These are phyloP conservation scores for Neonothopanus nambi DNA, from an alignment of 1,284 basidiomycete genomes.

Conservation along the genomic window DNA sequence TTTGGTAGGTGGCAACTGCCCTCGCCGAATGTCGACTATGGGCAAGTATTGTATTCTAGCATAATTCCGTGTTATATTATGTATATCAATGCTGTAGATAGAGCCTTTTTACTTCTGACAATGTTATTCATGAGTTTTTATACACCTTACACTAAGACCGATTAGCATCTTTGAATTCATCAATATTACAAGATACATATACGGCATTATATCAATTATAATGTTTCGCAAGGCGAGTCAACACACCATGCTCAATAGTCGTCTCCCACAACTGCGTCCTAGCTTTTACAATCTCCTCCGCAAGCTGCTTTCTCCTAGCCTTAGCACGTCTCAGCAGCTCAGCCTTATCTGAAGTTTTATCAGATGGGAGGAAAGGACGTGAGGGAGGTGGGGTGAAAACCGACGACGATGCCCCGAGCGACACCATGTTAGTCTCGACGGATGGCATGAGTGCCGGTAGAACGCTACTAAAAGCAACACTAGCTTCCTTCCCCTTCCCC, in stretches of 20 bases:
- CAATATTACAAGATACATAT: too few species aligned
- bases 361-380: constrained; percentile 1
- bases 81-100: too few species aligned
- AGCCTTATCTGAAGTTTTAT: constrained; percentile 27
- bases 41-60: too few species aligned
- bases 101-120: too few species aligned
- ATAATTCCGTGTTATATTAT: too few species aligned
- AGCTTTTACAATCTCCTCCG: constrained; percentile 56
- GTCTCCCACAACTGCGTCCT: constrained; percentile 73
- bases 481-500: constrained; percentile 28
- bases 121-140: too few species aligned
- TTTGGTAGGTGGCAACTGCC: too few species aligned
- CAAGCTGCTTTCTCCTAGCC: constrained; percentile 51
- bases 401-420: constrained; percentile 4
- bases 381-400: constrained; percentile 7
- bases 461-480: constrained; percentile 12
- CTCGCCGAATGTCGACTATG: too few species aligned
- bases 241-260: constrained; percentile 69
- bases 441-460: constrained; percentile 6
- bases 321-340: constrained; percentile 53
- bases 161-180: too few species aligned
- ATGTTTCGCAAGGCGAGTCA: constrained; percentile 53
- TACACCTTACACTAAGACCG: too few species aligned
- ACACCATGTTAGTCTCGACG: neutral
- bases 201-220: constrained; percentile 14